These are phyloP conservation scores for Lipomyces anomalus DNA, from an alignment of 805 yeast genomes.

Conservation along the genomic window DNA sequence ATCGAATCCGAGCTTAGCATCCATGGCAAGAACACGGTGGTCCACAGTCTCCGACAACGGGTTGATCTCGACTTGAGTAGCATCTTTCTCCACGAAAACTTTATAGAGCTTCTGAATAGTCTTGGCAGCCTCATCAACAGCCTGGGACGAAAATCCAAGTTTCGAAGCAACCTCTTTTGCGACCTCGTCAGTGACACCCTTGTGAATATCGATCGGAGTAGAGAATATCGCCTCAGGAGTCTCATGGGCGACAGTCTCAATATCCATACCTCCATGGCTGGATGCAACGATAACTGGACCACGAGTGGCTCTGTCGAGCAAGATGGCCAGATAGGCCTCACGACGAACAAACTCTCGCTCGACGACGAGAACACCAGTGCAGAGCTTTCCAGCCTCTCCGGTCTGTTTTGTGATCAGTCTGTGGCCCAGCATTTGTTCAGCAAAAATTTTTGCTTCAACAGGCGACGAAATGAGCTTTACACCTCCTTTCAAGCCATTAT, in stretches of 20 bases:
- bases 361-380: constrained; percentile 91
- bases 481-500: constrained; percentile 93
- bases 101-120: constrained; percentile 80
- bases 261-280: constrained; percentile 99
- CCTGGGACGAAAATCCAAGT: constrained; percentile 74
- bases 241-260: constrained; percentile 93
- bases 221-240: constrained; percentile 90
- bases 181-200: constrained; percentile 72
- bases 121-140: constrained; percentile 80
- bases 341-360: constrained; percentile 90
- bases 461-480: constrained; percentile 82
- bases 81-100: constrained; percentile 85
- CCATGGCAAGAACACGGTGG: constrained; percentile 93
- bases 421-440: constrained; percentile 85
- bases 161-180: constrained; percentile 73
- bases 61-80: constrained; percentile 97
- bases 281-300: constrained; percentile 92
- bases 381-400: constrained; percentile 95
- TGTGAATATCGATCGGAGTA: constrained; percentile 67
- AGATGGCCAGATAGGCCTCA: constrained; percentile 91
- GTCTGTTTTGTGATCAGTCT: constrained; percentile 96
- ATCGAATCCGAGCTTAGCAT: constrained; percentile 97
- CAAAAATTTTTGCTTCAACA: constrained; percentile 78
- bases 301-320: constrained; percentile 90
- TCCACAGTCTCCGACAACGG: constrained; percentile 92